Evolutionary conservation across 768 basidiomycete genomes (phyloP).

Genomic region (Cytidiella melzeri): DNA sequence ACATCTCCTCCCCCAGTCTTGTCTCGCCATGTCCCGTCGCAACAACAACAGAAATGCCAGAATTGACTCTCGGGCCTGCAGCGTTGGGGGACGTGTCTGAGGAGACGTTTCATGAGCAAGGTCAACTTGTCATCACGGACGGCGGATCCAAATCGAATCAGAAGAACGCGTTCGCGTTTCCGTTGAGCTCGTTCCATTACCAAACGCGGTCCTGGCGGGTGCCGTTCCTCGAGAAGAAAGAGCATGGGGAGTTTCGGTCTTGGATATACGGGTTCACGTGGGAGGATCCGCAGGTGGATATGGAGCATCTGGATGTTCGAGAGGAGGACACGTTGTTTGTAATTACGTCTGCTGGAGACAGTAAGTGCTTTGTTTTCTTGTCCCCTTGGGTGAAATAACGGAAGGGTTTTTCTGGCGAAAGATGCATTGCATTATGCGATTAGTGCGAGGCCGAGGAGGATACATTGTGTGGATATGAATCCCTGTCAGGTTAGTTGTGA

Average conservation of each 20-base stretch:
- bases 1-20: neutral
- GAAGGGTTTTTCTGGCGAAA: neutral
- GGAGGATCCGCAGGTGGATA: constrained; percentile 75
- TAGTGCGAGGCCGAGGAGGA: constrained; percentile 51
- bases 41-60: constrained; percentile 31
- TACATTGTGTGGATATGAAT: constrained; percentile 74
- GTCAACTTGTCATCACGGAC: no score
- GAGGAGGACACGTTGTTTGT: constrained; percentile 61
- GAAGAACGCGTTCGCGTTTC: constrained; percentile 15
- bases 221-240: constrained; percentile 62
- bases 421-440: constrained; percentile 74
- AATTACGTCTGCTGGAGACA: constrained; percentile 77
- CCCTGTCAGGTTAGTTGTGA: constrained; percentile 36
- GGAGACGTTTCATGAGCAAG: neutral
- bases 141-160: no score
- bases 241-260: constrained; percentile 61
- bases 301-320: constrained; percentile 53
- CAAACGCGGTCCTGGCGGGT: constrained; percentile 56
- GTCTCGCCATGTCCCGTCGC: constrained; percentile 26
- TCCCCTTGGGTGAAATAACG: neutral
- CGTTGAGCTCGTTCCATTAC: constrained; percentile 60
- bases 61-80: constrained; percentile 26
- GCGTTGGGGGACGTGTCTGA: neutral
- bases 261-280: constrained; percentile 58
- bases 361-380: constrained; percentile 1